Base-by-base conservation (phyloP, 495 filamentous ascomycete genomes). In the Penicillium lividum region DNA sequence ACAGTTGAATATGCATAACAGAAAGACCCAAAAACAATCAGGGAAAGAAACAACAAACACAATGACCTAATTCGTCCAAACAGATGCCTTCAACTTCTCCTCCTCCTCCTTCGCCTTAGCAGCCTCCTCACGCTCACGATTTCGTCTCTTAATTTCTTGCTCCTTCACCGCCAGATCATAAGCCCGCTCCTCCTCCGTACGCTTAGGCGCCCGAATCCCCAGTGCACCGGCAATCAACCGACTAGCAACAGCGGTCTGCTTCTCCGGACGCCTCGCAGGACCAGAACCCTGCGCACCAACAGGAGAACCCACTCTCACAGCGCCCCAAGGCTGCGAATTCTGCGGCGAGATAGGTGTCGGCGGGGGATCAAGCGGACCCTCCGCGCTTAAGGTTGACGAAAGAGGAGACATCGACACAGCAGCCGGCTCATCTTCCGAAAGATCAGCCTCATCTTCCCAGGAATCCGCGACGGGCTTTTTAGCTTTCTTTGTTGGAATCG, bases 211-310 rank as follows among this genome's bases (percentile, higher is more conserved):
- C 58, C 84, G 83, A 42, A 98, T 84, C 5, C 94, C 94, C 64
- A 98, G 76, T 6, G 89, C 94, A 25, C 85, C 90, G 0, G 92
- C 91, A 68, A 98, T 97, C 86, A 98, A 79, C 61, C 94, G 80
- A 55, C 89, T 83, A 28, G 94, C 94, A 44, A 93, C 91, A 3
- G 92, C 91, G 58, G 93, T 94, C 57, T 93, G 93, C 74, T 94
- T 98, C 75, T 95, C 92, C 0, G 92, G 94, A 54, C 92, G 71
- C 45, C 76, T 71, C 18, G 62, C 62, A 33, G 63, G 63, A 38
- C 56, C 56, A 10, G 25, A 22, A 27, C 63, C 62, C 36, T 52
- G 51, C 34, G 58, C 72, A 40, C 61, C 70, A 28, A 57, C 73
- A 33, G 69, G 52, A 15, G 64, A 60, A 15, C 29, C 52, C 11